Conservation (phyloP, 345 rosid species). For the Populus euphratica region DNA sequence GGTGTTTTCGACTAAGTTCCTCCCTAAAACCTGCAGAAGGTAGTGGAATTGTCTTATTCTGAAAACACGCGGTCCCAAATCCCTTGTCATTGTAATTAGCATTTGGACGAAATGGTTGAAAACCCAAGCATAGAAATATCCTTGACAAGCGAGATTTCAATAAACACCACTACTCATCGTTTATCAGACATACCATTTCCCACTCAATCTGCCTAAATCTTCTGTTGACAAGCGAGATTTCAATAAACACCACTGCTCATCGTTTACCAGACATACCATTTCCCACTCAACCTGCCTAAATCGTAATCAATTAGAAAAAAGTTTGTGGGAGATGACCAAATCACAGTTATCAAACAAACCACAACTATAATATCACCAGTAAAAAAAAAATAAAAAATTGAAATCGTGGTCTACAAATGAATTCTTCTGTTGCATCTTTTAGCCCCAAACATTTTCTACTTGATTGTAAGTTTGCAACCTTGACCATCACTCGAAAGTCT, state of each 20-base stretch:
- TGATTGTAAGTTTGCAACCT: not conserved
- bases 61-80: constrained; percentile 8
- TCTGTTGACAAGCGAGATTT: not conserved
- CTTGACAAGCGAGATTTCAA: not conserved
- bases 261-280: not conserved
- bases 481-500: not conserved
- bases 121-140: constrained; percentile 7
- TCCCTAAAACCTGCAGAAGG: not conserved
- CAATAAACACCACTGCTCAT: constrained; percentile 1
- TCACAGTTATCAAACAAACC: not conserved
- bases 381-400: not conserved
- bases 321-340: not conserved
- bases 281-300: not conserved
- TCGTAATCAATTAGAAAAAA: not conserved
- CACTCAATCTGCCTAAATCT: not conserved
- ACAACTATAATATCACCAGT: constrained; percentile 1
- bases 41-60: constrained; percentile 5
- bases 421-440: not conserved
- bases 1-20: constrained; percentile 5
- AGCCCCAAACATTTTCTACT: not conserved
- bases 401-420: not conserved
- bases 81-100: not conserved
- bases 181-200: not conserved
- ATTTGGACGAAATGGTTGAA: constrained; percentile 3
- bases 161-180: not conserved